Evolutionary conservation across 2,329 filamentous ascomycete species (phyloP), one percentile per base, ranked within the genome.

Genomic region (Colletotrichum nymphaeae): DNA sequence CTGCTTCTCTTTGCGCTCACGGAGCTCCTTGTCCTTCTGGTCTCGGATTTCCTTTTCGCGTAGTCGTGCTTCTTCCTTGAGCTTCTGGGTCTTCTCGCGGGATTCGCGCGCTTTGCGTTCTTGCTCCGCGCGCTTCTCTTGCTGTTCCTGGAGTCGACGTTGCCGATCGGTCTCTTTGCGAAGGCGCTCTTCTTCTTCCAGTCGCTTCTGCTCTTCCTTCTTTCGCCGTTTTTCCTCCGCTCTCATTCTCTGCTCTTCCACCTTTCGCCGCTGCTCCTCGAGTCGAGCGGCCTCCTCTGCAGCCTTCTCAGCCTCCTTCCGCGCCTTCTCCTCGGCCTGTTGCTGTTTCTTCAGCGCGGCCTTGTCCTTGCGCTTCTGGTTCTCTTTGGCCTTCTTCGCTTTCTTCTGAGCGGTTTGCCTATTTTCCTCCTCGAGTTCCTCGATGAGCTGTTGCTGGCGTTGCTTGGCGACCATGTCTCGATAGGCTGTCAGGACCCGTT

Each of bases 401-500:
- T 97, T 95, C 75, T 93, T 93, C 81, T 96, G 90, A 64, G 92
- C 90, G 74, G 94, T 92, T 63, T 92, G 90, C 68, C 91, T 91
- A 75, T 91, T 90, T 81, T 99, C 97, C 80, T 97, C 94, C 76
- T 95, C 92, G 3, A 98, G 87, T 82, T 99, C 97, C 81, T 98
- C 94, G 30, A 99, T 88, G 26, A 99, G 91, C 81, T 95, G 95
- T 79, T 94, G 89, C 80, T 98, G 96, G 32, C 97, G 94, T 84
- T 99, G 96, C 78, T 93, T 92, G 22, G 97, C 95, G 3, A 99
- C 96, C 82, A 98, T 98, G 85, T 98, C 96, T 82, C 95, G 94
- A 84, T 99, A 99, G n/a, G 97, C 97, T 55, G 94, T 96, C 72
- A 99, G 88, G 26, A 99, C 97, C 75, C 97, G 90, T 83, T 99